Evolutionary conservation across 495 filamentous ascomycete genomes (phyloP), one percentile per base, ranked within the genome.

Genomic region (Tricharina praecox): DNA sequence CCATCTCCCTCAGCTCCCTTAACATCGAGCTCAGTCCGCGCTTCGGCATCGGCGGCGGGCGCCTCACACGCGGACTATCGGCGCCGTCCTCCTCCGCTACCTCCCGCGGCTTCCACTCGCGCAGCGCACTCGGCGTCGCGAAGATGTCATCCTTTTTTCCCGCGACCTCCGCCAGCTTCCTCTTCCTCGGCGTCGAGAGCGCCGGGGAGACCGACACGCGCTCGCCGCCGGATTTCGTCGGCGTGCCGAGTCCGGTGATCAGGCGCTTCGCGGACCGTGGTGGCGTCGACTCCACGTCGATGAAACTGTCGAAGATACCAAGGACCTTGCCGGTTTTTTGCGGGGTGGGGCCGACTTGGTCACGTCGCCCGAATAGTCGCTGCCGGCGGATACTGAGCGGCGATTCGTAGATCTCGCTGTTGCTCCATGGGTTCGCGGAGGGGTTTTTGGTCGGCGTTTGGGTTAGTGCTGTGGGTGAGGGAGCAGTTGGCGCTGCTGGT

Each of bases 241-340:
- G 70, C 15, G 67, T 72, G n/a, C 8, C 37, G n/a, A 47, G 23
- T 28, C 23, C 20, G 24, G 36, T n/a, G 35, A 1, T 36, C 43
- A 3, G 63, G 67, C 10, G 63, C 69, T 2, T 64, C 69, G 19
- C 3, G 39, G 35, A 4, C 30, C 55, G 25, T 59, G 62, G 13
- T 64, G 54, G 45, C 61, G 68, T 1, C 66, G 63, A 64, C 9
- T 72, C 68, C 3, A 69, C 64, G 1, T 77, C 72, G 19, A 74
- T 73, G 4, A 93, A 69, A 23, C 86, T 68, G 60, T 97, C 90
- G 56, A 96, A 97, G n/a, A 97, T 64, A 3, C 90, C 88, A 0
- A 97, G 67, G 1, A 90, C 74, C 32, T 74, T 76, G 10, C 90
- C 90, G 62, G 93, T 82, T 50, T 80, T 81, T 54, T 95, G 87